phyloP scores from a whole-genome alignment of 352 stramenopile species.

The Phytophthora tentaculata region DNA sequence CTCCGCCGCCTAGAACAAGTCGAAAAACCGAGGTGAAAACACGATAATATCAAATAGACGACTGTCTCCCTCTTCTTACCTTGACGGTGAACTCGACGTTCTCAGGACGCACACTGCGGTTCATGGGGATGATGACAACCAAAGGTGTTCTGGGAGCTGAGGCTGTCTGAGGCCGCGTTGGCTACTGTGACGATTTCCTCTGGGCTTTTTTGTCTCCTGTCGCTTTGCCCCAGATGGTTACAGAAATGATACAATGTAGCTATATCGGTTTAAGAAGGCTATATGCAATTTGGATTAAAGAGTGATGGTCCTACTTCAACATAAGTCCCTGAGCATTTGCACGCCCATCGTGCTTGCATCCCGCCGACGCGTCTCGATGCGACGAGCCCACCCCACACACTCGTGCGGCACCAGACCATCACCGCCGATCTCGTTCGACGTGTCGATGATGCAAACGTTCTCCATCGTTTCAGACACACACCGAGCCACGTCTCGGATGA shows the following conservation, averaged over 20 bases:
- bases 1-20: constrained; percentile 54
- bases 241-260: background rate
- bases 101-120: constrained; percentile 85
- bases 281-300: background rate
- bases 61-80: constrained; percentile 43
- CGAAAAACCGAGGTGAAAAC: constrained; percentile 1
- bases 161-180: background rate
- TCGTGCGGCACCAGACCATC: constrained; percentile 81
- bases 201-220: background rate
- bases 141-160: background rate
- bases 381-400: constrained; percentile 71
- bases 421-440: constrained; percentile 92
- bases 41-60: background rate
- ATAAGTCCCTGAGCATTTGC: background rate
- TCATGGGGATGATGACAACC: too few relatives aligned
- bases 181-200: background rate
- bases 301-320: constrained; percentile 3
- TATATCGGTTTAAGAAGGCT: constrained; percentile 5
- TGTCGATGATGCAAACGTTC: constrained; percentile 91
- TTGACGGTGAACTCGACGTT: constrained; percentile 97
- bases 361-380: constrained; percentile 53
- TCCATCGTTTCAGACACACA: constrained; percentile 61
- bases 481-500: constrained; percentile 82
- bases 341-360: background rate
- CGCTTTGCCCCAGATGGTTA: background rate